These are phyloP conservation scores for Ambrosia hybrid DNA, from an alignment of 140 eudicot species.

Conservation along the genomic window DNA sequence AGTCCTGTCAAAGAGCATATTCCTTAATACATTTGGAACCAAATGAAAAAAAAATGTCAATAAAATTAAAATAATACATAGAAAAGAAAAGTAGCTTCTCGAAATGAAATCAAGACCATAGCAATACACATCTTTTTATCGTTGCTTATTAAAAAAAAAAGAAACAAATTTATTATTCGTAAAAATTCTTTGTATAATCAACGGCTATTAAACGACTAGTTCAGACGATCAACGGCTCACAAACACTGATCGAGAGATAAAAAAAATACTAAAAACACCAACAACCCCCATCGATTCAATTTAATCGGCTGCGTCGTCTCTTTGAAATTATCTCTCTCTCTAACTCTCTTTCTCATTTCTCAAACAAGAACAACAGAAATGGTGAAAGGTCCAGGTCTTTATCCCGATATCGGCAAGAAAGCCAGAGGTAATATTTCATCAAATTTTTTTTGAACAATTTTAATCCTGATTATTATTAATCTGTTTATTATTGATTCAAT, in stretches of 20 bases:
- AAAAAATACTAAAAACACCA: constrained; percentile 19
- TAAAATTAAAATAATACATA: background rate
- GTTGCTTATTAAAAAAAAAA: too few relatives aligned
- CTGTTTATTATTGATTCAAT: background rate
- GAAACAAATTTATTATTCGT: too few relatives aligned
- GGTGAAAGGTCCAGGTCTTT: constrained; percentile 77
- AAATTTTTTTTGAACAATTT: background rate
- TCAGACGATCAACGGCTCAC: constrained; percentile 16
- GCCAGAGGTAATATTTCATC: constrained; percentile 62
- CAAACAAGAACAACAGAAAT: too few relatives aligned
- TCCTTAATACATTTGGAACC: constrained; percentile 31
- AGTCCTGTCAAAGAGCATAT: constrained; percentile 23
- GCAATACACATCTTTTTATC: too few relatives aligned
- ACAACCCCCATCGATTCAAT: constrained; percentile 22
- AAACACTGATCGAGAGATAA: constrained; percentile 26
- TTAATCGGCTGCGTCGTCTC: background rate
- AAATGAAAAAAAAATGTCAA: background rate
- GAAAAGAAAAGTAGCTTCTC: too few relatives aligned
- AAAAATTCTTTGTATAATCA: background rate
- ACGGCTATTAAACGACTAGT: too few relatives aligned
- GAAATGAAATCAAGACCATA: too few relatives aligned
- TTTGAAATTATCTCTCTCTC: too few relatives aligned
- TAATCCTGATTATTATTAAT: background rate
- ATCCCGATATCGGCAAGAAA: constrained; percentile 84
- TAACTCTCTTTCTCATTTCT: too few relatives aligned